Base-by-base conservation (phyloP, 192 early-diverging fungal species). In the Umbelopsis sp. region DNA sequence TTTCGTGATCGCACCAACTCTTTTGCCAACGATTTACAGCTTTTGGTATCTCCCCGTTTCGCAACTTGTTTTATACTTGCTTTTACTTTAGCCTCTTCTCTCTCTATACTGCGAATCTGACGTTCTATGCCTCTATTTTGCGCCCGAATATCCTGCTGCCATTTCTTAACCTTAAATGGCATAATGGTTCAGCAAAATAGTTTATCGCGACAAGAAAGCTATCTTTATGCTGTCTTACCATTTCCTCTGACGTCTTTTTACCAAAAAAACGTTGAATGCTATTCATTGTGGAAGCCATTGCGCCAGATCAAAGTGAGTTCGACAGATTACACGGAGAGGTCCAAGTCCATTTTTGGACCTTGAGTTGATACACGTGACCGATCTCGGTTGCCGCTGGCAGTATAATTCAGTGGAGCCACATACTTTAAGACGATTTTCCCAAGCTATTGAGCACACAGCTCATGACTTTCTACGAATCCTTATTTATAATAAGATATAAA, bases 51-150 rank as follows among this genome's bases (percentile, higher is more conserved):
- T 51, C 89, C 90, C 74, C 93, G 91, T 76, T 97, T 97, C 33
- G 95, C 96, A 12, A 93, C 89, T 52, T 85, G 85, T 71, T 98
- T 96, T 69, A 99, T 86, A 20, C 78, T 70, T 33, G 73, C 77
- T 69, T 92, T 95, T 20, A 90, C 89, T 69, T 96, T 98, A 64
- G 75, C 72, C 74, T 99, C 95, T 72, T 97, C 93, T n/a, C 70
- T 68, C 47, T 94, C 88, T 66, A 98, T 96, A 11, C 72, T 84
- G 5, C 91, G 85, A 21, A 94, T 78, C 70, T 93, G 91, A 15
- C 93, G 85, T 74, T 99, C 94, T 15, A 99, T 82, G 27, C 85
- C 88, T 49, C 97, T 92, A 73, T 97, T 87, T 66, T 99, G 96
- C 4, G 75, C 74, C 33, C 91, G 88, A 65, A 99, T 90, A 49